A percentile compares a stretch with the other conserved stretches of the same genome.
phyloP scores from a whole-genome alignment of 2,329 filamentous ascomycete species.

The Nemania sp. region DNA sequence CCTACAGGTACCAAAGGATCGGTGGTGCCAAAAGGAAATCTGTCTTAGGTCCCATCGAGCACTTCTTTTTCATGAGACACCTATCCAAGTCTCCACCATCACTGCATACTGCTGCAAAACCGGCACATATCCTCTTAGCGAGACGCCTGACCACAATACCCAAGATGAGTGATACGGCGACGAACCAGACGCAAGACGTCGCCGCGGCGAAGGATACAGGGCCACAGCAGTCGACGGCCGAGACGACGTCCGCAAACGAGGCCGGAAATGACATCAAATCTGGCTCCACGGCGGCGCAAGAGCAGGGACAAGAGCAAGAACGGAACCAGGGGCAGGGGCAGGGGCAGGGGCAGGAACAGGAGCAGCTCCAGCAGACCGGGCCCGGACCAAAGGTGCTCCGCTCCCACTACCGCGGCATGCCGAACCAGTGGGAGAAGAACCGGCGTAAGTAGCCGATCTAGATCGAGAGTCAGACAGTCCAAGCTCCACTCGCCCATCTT shows the following conservation, averaged over 20 bases:
- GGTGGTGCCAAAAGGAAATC: no score
- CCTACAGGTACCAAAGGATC: no score
- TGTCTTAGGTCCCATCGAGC: not conserved
- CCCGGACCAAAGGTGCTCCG: conserved; percentile 28
- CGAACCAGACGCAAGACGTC: conserved; percentile 2
- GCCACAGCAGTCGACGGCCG: conserved; percentile 2
- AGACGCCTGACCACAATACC: not conserved
- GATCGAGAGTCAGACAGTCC: no score
- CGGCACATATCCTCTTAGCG: not conserved
- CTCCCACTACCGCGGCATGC: conserved; percentile 37
- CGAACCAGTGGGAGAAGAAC: conserved; percentile 39
- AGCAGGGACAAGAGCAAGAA: not conserved
- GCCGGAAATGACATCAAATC: no score
- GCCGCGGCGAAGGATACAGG: conserved; percentile 7
- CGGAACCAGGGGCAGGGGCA: conserved; percentile 2
- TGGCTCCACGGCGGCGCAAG: not conserved
- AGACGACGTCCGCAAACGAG: not conserved
- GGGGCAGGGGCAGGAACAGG: conserved; percentile 2
- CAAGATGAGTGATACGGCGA: conserved; percentile 16
- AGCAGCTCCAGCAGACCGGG: conserved; percentile 17
- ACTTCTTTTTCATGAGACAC: conserved; percentile 1
- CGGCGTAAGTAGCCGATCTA: conserved; percentile 18
- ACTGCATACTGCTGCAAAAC: not conserved
- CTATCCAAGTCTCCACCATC: not conserved
- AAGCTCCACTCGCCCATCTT: no score